Percentiles rank a stretch among this genome's conserved stretches.
Evolutionary conservation across 1,139 yeast genomes (phyloP).

Genomic region (Saccharomyces hybrid): DNA sequence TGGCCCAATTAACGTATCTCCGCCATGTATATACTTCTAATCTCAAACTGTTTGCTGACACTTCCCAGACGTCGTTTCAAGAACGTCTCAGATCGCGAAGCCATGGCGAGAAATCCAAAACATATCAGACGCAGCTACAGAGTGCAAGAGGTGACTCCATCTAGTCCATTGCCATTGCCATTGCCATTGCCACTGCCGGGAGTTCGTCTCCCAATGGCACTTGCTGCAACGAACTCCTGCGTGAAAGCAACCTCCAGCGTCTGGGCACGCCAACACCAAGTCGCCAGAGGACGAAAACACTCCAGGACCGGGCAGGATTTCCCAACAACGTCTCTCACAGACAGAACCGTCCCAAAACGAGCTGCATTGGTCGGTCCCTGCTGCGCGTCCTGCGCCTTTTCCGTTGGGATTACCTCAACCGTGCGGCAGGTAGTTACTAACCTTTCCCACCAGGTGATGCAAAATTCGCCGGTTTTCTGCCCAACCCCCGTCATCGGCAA

Average conservation of each 20-base stretch:
- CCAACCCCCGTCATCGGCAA: not conserved
- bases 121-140: not conserved
- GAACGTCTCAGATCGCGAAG: not conserved
- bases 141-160: not conserved
- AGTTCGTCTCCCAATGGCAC: not conserved
- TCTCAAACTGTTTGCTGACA: not conserved
- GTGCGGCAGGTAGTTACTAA: not conserved
- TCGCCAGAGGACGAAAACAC: not conserved
- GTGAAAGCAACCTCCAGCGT: no score
- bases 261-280: not conserved
- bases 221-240: no score
- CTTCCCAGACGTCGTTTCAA: not conserved
- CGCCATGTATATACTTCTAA: not conserved
- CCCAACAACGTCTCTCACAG: not conserved
- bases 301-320: not conserved
- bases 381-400: not conserved
- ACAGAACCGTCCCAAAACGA: not conserved
- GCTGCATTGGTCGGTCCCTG: not conserved
- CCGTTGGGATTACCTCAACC: not conserved
- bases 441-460: not conserved
- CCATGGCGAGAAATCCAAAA: not conserved
- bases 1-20: not conserved
- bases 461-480: not conserved
- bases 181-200: not conserved
- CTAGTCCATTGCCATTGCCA: not conserved